phyloP scores from a whole-genome alignment of 352 stramenopile genomes.

The Phytophthora podocarpi region DNA sequence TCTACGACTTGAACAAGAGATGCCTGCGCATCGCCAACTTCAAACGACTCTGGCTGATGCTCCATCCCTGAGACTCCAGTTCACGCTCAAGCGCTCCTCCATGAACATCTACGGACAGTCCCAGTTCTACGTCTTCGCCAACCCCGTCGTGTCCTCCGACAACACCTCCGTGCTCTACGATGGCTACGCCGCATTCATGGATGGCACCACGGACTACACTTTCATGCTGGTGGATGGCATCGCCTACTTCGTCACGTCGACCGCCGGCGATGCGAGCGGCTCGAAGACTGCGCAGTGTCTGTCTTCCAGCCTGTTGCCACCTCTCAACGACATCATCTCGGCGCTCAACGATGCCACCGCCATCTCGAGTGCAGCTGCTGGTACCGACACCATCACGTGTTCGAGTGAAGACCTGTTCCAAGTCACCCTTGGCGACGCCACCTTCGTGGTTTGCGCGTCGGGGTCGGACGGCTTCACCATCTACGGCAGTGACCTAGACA shows the following conservation, averaged over 20 bases:
- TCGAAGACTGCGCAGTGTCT: too few relatives aligned
- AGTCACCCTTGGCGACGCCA: too few relatives aligned
- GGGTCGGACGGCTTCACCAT: too few relatives aligned
- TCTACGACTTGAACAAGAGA: background rate
- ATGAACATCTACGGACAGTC: constrained; percentile 38
- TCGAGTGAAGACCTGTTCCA: too few relatives aligned
- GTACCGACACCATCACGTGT: too few relatives aligned
- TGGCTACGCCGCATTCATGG: constrained; percentile 24
- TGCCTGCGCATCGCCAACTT: background rate
- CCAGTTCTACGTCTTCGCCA: constrained; percentile 42
- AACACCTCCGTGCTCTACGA: constrained; percentile 38
- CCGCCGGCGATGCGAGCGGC: constrained; percentile 1
- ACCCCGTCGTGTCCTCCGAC: constrained; percentile 27
- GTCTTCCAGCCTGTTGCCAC: too few relatives aligned
- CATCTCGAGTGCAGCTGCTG: constrained; percentile 5
- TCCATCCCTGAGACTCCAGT: constrained; percentile 33
- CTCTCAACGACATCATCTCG: constrained; percentile 22
- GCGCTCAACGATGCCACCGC: constrained; percentile 19
- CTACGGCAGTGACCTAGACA: too few relatives aligned
- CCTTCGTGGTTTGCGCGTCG: too few relatives aligned
- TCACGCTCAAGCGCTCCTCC: constrained; percentile 35
- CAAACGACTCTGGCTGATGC: constrained; percentile 19
- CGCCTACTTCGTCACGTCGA: constrained; percentile 32
- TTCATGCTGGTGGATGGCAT: constrained; percentile 35
- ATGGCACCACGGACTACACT: constrained; percentile 19